These are phyloP conservation scores for Mucor irregularis DNA, from an alignment of 371 early-diverging fungal genomes.

Conservation along the genomic window DNA sequence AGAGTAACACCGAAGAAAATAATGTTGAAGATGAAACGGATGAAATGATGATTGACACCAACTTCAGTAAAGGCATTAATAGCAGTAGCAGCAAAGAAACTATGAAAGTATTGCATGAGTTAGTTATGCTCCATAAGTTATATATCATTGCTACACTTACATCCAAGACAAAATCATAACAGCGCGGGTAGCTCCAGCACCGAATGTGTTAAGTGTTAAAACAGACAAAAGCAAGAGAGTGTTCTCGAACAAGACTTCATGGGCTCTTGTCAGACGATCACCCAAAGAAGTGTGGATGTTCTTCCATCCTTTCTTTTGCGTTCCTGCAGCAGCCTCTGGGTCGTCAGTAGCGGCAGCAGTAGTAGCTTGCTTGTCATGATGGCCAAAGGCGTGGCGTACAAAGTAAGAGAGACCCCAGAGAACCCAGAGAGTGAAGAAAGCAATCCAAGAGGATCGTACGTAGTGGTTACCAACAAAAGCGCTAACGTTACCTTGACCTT, in stretches of 20 bases:
- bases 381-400: conserved; percentile 36
- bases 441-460: conserved; percentile 35
- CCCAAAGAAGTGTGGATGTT: background rate
- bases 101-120: too few relatives aligned
- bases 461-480: conserved; percentile 28
- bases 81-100: conserved; percentile 26
- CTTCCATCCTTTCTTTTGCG: conserved; percentile 7
- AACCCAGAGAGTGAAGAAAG: conserved; percentile 40
- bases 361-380: conserved; percentile 4
- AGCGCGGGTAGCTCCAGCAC: conserved; percentile 24
- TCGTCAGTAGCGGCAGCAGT: conserved; percentile 9
- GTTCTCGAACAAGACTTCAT: conserved; percentile 38
- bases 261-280: conserved; percentile 19
- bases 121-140: too few relatives aligned
- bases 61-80: conserved; percentile 18
- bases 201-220: conserved; percentile 30
- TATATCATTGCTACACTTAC: conserved; percentile 14
- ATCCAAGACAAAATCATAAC: conserved; percentile 37
- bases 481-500: background rate
- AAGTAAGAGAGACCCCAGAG: conserved; percentile 43
- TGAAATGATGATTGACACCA: conserved; percentile 12
- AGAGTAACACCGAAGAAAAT: conserved; percentile 23
- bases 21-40: conserved; percentile 16
- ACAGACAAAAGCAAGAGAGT: conserved; percentile 37
- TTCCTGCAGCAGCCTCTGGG: conserved; percentile 21